These are phyloP conservation scores for Penicillium robsamsonii DNA, from an alignment of 495 filamentous ascomycete genomes.

Conservation along the genomic window DNA sequence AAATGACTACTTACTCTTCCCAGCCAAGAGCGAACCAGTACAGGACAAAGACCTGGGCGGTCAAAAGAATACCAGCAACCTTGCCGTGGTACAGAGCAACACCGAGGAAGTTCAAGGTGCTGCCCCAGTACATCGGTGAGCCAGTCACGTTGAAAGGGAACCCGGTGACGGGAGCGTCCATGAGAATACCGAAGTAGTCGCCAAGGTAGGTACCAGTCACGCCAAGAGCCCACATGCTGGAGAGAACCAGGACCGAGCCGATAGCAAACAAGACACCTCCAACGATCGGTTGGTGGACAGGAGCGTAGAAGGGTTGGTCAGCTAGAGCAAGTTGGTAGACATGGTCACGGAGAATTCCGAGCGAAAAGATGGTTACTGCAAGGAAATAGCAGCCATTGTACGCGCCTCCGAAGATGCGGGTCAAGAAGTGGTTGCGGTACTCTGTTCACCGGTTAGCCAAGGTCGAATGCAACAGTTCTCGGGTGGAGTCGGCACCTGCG, in stretches of 20 bases:
- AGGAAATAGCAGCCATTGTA: constrained; percentile 87
- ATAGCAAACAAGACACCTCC: constrained; percentile 66
- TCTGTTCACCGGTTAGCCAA: constrained; percentile 53
- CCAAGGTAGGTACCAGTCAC: constrained; percentile 96
- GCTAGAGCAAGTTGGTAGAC: constrained; percentile 50
- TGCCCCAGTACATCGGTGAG: constrained; percentile 96
- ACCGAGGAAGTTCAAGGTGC: constrained; percentile 86
- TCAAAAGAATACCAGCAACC: constrained; percentile 81
- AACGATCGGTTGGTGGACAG: constrained; percentile 67
- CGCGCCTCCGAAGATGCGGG: constrained; percentile 79
- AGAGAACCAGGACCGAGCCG: constrained; percentile 84
- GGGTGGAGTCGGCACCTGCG: constrained; percentile 35
- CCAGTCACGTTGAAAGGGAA: constrained; percentile 94
- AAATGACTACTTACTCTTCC: constrained; percentile 66
- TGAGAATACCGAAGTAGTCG: constrained; percentile 97
- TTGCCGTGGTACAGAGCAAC: constrained; percentile 85
- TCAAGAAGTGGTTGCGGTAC: constrained; percentile 86
- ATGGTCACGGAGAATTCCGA: constrained; percentile 84
- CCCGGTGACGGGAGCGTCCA: constrained; percentile 87
- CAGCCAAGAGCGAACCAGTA: constrained; percentile 83
- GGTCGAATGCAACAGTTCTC: constrained; percentile 3
- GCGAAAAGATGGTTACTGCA: constrained; percentile 80
- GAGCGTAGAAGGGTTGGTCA: constrained; percentile 44
- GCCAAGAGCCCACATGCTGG: constrained; percentile 88
- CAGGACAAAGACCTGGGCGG: constrained; percentile 67